phyloP scores from a whole-genome alignment of 1,284 basidiomycete species.

The Phylloporus sp. region DNA sequence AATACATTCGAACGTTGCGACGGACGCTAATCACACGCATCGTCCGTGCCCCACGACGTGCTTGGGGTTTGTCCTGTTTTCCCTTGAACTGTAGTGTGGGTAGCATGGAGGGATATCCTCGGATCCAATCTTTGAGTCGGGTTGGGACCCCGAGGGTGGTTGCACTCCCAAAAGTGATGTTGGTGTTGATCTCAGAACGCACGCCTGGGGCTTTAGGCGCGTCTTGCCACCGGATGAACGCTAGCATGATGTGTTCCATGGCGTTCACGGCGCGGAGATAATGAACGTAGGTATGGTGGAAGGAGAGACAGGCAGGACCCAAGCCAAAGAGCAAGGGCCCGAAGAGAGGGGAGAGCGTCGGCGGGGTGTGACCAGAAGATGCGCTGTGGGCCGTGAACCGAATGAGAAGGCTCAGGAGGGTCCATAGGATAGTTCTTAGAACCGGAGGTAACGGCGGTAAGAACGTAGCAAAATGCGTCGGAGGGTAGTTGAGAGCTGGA shows the following conservation, averaged over 20 bases:
- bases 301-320: slow-evolving; percentile 61
- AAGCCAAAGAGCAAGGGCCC: slow-evolving; percentile 85
- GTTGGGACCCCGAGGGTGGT: slow-evolving; percentile 71
- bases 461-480: slow-evolving; percentile 69
- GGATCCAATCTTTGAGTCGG: slow-evolving; percentile 84
- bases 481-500: slow-evolving; percentile 62
- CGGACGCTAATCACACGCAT: slow-evolving; percentile 73
- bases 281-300: slow-evolving; percentile 77
- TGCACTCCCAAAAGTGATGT: slow-evolving; percentile 46
- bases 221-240: slow-evolving; percentile 83
- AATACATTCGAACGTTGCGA: slow-evolving; percentile 82
- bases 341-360: slow-evolving; percentile 86
- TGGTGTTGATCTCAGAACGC: slow-evolving; percentile 38
- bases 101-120: slow-evolving; percentile 78
- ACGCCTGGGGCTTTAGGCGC: slow-evolving; percentile 42
- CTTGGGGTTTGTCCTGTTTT: slow-evolving; percentile 52
- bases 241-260: slow-evolving; percentile 85
- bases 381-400: slow-evolving; percentile 82
- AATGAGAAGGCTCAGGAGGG: slow-evolving; percentile 74
- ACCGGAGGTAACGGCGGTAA: slow-evolving; percentile 56
- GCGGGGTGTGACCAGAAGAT: slow-evolving; percentile 82
- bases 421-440: slow-evolving; percentile 63
- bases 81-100: slow-evolving; percentile 41
- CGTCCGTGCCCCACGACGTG: slow-evolving; percentile 74
- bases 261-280: slow-evolving; percentile 84